Evolutionary conservation across 2,329 filamentous ascomycete species (phyloP), one percentile per base, ranked within the genome.

Genomic region (Phialophora verrucosa): DNA sequence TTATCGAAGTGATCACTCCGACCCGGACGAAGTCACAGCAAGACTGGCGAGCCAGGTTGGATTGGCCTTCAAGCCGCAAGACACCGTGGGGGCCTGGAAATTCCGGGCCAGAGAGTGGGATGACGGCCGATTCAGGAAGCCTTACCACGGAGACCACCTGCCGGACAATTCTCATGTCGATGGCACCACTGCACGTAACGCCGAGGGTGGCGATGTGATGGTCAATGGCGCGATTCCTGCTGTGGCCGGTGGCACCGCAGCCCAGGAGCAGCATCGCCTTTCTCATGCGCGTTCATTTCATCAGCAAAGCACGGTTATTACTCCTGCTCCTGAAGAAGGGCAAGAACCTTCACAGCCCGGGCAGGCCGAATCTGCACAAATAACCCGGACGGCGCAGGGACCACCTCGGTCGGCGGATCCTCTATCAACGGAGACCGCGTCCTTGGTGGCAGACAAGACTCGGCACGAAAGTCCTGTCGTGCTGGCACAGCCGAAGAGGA

Each of bases 1-100:
- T 82, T 99, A 98, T 80, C 47, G 55, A 38, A 31, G 44, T 14
- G 23, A 8, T 20, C 17, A 5, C 3, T 32, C 23, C 17, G 47
- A 32, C 4, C 1, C 23, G 17, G 67, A 66, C 42, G 42, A 55
- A 12, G 59, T 69, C 10, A 62, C 59, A 20, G 56, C 57, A 25
- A 14, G 11, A 17, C 38, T 70, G 49, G 63, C 49, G 6, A 55
- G 29, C 2, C 54, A 58, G 20, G 58, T 63, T 32, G 67, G 63
- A 23, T 23, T 29, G 35, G 49, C 55, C 14, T 57, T 65, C 32
- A n/a, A 61, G 5, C 60, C 63, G 17, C 55, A 42, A n/a, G 61
- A 66, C n/a, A 68, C 64, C 12, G 44, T 66, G 3, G 69, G 56
- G 20, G 62, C 56, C 17, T 70, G 67, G 69, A 69, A 42, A 44